A percentile compares a stretch with the other conserved stretches of the same genome.
Evolutionary conservation across 1,284 basidiomycete species (phyloP).

Genomic region (Tilletia walkeri): DNA sequence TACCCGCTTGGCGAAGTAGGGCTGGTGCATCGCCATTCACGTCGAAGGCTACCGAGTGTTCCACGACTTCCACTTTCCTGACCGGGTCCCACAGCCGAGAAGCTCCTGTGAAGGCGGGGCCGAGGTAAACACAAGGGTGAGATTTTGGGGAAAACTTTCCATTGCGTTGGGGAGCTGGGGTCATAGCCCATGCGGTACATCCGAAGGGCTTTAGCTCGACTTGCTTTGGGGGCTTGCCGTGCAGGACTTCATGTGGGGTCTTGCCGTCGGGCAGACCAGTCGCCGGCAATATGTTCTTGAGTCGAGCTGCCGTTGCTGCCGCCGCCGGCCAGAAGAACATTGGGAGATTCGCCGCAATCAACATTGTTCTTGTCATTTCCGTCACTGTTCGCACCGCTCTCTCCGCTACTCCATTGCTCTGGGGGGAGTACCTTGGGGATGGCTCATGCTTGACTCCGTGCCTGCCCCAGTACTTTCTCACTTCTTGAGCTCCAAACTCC

Average conservation of each 20-base stretch:
- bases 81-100: neutral
- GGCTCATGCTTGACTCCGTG: neutral
- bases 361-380: constrained; percentile 3
- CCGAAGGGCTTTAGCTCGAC: neutral
- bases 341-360: neutral
- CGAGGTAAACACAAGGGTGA: neutral
- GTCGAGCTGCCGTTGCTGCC: neutral
- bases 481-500: neutral
- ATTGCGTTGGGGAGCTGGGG: neutral
- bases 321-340: constrained; percentile 10
- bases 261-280: neutral
- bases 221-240: neutral
- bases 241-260: neutral
- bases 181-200: neutral
- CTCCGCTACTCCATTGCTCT: constrained; percentile 14
- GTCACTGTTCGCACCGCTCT: neutral
- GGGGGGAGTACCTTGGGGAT: neutral
- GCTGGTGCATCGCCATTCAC: neutral
- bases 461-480: neutral
- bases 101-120: neutral
- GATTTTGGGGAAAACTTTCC: constrained; percentile 1
- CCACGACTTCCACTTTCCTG: neutral
- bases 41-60: neutral
- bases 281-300: neutral
- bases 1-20: neutral